Base-by-base conservation (phyloP, 768 basidiomycete species). In the Hericium erinaceus region DNA sequence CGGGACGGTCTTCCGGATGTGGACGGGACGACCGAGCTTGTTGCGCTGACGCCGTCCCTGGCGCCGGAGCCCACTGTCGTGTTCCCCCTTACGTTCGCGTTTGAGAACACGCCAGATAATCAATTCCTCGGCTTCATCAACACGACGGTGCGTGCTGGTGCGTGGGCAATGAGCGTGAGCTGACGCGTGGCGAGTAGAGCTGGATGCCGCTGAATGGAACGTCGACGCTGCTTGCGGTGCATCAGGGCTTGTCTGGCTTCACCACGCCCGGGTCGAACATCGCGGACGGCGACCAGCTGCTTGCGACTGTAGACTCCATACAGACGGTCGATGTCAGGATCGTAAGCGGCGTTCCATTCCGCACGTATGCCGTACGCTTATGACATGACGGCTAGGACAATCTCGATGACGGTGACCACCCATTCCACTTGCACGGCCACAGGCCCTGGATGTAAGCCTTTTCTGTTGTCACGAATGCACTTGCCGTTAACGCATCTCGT, bases 121-220 rank as follows among this genome's bases (percentile, higher is more conserved):
- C 58, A 5, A n/a, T 57, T 60, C 55, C 58, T 61, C 4, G 61
- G 48, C 7, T 61, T 60, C 26, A 60, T 60, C 22, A 61, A 61
- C n/a, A 13, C 3, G 15, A 56, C 60, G 10, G 54, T 55, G n/a
- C 37, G 54, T 41, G 24, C 10, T 6, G 24, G 15, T 26, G 15
- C 16, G 7, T 20, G 22, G 28, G 28, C 5, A 2, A n/a, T 26
- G 39, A 4, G 15, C 1, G 13, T 54, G 52, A 9, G 16, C 28
- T n/a, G 33, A 16, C 10, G 52, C 38, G 10, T 4, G n/a, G 2
- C 4, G n/a, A 1, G n/a, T 39, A 55, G 59, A 61, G 59, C 38
- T 62, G 51, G 51, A 38, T 55, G 10, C 61, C 61, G 13, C 46
- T 60, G 54, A 48, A 4, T 8, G 57, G 61, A 11, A 38, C 22